Evolutionary conservation across 352 stramenopile species (phyloP).

Genomic region (Phytopythium cucurbitacearum): DNA sequence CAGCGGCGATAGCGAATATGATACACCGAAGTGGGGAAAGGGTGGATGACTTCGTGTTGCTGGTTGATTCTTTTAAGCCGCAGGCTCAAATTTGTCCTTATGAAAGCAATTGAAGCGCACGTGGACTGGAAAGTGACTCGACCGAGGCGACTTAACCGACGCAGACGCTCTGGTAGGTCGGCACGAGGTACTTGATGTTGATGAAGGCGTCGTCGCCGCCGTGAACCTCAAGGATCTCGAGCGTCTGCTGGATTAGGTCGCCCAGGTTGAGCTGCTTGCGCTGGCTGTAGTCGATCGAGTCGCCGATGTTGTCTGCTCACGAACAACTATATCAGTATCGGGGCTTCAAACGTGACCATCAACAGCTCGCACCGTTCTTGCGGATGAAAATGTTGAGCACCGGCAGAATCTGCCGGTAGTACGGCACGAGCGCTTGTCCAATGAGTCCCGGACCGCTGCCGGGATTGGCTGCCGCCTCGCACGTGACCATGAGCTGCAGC

Average conservation of each 20-base stretch:
- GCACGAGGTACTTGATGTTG: constrained; percentile 98
- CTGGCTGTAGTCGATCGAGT: constrained; percentile 96
- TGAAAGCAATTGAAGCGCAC: no score
- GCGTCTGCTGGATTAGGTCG: constrained; percentile 95
- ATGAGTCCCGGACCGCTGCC: constrained; percentile 88
- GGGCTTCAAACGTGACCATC: no score
- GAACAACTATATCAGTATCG: not conserved
- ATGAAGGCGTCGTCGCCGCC: constrained; percentile 97
- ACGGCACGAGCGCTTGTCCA: constrained; percentile 95
- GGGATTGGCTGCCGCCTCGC: constrained; percentile 76
- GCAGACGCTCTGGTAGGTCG: constrained; percentile 94
- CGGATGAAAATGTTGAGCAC: constrained; percentile 97
- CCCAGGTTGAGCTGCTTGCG: constrained; percentile 94
- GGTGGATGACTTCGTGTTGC: not conserved
- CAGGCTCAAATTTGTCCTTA: no score
- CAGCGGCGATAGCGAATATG: not conserved
- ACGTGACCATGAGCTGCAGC: constrained; percentile 94
- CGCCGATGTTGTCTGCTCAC: constrained; percentile 90
- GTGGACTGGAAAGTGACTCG: no score
- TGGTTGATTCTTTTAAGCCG: not conserved
- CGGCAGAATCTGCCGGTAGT: constrained; percentile 97
- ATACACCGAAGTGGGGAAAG: not conserved
- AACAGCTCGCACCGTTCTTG: constrained; percentile 82
- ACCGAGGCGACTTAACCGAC: constrained; percentile 33
- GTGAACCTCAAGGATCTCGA: constrained; percentile 95